Evolutionary conservation across 352 stramenopile genomes (phyloP).

Genomic region (Globisporangium lucens): DNA sequence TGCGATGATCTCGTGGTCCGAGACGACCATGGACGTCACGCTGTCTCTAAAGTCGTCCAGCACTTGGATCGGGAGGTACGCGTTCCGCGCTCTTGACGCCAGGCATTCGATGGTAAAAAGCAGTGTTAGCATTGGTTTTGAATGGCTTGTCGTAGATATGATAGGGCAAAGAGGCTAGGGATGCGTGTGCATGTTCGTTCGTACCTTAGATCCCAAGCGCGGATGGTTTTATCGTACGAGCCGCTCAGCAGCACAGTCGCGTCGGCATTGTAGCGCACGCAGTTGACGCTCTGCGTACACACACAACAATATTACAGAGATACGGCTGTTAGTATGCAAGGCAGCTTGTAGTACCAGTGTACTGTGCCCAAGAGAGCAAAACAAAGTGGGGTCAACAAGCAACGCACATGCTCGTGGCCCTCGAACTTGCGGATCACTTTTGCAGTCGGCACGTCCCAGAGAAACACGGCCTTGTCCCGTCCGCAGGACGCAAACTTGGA

Average conservation of each 20-base stretch:
- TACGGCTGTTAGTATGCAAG: neutral
- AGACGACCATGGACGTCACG: conserved; percentile 79
- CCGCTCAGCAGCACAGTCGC: conserved; percentile 77
- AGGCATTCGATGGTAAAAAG: neutral
- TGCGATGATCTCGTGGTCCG: conserved; percentile 77
- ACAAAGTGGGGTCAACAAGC: neutral
- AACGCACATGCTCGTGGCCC: conserved; percentile 70
- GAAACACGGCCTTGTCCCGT: conserved; percentile 80
- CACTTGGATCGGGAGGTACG: conserved; percentile 78
- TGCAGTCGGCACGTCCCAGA: conserved; percentile 87
- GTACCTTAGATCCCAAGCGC: conserved; percentile 74
- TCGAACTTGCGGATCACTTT: conserved; percentile 88
- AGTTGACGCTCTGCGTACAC: conserved; percentile 69
- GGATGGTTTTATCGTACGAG: conserved; percentile 88
- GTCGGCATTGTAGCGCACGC: conserved; percentile 78
- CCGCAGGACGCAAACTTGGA: conserved; percentile 85
- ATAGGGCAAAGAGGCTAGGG: no score
- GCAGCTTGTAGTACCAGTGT: neutral
- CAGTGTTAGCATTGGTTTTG: neutral
- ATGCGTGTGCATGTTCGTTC: neutral
- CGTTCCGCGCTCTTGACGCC: conserved; percentile 52
- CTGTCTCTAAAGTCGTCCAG: conserved; percentile 88
- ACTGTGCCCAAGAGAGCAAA: neutral
- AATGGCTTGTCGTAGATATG: neutral
- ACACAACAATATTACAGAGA: neutral